Base-by-base conservation (phyloP, 1,284 basidiomycete genomes). In the Malassezia arunalokei region DNA sequence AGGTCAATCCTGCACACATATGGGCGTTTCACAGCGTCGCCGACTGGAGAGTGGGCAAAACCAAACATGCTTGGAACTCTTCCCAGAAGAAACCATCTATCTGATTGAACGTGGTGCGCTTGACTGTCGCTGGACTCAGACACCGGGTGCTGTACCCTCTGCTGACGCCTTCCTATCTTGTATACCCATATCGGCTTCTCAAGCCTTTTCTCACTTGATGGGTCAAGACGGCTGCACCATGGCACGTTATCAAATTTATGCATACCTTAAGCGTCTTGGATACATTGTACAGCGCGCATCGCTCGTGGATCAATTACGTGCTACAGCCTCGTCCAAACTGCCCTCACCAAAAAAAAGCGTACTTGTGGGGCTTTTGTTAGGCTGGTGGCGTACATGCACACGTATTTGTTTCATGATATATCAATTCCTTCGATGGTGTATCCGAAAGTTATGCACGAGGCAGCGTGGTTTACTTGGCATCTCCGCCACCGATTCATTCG, bases 51-150 rank as follows among this genome's bases (percentile, higher is more conserved):
- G 15, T 15, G 33, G 33, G 11, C 33, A 35, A 35, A 15, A 28
- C 6, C 30, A 38, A 57, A 67, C 11, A 40, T 59, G 40, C 14
- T 64, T 74, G n/a, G 88, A 94, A 65, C 77, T 98, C 0, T 77
- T 95, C 2, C 92, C 92, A 0, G 92, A 98, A 75, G 92, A 96
- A 75, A 82, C 87, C 0, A 78, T 96, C 7, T 96, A 94, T 76
- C 79, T 96, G 29, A 79, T 91, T 41, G 92, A 96, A 73, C 78
- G 90, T 35, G 91, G 91, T 14, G 49, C 49, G 6, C 47, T 62
- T 17, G 59, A 62, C 28, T 65, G 59, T 43, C 84, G 4, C 75
- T 91, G 59, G 84, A 87, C 63, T 8, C 33, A n/a, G 2, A 47
- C 20, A 14, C 44, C 57, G 7, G 44, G 47, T 28, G 8, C 17